Base-by-base conservation (phyloP, 768 basidiomycete genomes). In the Naganishia onofrii region DNA sequence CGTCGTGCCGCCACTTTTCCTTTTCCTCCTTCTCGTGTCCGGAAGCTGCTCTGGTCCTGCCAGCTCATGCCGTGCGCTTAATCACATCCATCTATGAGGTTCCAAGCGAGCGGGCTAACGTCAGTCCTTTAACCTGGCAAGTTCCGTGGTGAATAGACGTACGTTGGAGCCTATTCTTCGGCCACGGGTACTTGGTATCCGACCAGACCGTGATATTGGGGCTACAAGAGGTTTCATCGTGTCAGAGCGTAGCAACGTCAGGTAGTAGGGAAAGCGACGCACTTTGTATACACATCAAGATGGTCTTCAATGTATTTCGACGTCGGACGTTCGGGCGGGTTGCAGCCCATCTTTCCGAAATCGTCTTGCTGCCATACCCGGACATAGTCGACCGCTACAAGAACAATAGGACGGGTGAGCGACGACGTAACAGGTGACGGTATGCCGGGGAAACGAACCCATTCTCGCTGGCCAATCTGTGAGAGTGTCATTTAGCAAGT, bases 371-470 rank as follows among this genome's bases (percentile, higher is more conserved):
- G 94, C 74, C 81, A 83, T 17, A 83, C 78, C 32, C 79, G 72
- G n/a, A 99, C 86, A 74, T 97, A 97, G 80, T 97, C 95, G 72
- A 98, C n/a, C 5, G 82, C 71, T 86, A 86, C 89, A 94, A 89
- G 70, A 85, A 82, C 6, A 85, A 83, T 0, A 93, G 95, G 90
- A 84, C 15, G 93, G 92, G 44, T 84, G 26, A 74, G 71, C 7
- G 28, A 36, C 21, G 57, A 38, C 12, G 19, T 21, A 2, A 26
- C 13, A 29, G 38, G 6, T n/a, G 36, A 6, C 28, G 23, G 26
- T 38, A 23, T n/a, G 5, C 5, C 1, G 1, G 4, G 13, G 21
- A 21, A 17, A 38, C 60, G 19, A 9, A 63, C 60, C 60, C 60
- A 63, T 63, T 26, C 60, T 3, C 34, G 60, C 60, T 28, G 60